Evolutionary conservation across 139 green algal species (phyloP).

Genomic region (Chlamydomonas asymmetrica): DNA sequence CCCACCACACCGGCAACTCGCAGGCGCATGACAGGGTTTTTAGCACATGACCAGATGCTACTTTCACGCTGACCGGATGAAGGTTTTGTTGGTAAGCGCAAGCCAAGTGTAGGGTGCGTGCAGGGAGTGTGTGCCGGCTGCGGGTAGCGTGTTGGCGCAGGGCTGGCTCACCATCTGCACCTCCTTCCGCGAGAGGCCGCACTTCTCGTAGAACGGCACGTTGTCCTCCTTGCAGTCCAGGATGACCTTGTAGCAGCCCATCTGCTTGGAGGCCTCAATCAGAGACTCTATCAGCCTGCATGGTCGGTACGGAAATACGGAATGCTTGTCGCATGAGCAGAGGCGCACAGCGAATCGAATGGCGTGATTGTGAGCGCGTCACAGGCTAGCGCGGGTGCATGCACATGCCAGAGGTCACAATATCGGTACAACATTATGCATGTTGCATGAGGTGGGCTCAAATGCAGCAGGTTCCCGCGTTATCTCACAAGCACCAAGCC

Average conservation of each 20-base stretch:
- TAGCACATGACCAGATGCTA: no score
- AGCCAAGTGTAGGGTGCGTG: no score
- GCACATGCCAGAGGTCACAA: no score
- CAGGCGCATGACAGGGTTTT: no score
- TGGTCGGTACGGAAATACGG: neutral
- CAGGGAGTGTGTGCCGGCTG: neutral
- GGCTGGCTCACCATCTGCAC: constrained; percentile 83
- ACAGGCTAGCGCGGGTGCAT: neutral
- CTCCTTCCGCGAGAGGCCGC: constrained; percentile 83
- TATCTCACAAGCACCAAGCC: no score
- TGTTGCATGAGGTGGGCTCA: no score
- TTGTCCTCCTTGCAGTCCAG: constrained; percentile 93
- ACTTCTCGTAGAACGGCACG: constrained; percentile 90
- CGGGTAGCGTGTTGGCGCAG: no score
- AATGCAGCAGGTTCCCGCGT: no score
- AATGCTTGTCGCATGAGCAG: neutral
- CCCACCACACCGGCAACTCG: no score
- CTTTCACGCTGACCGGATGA: no score
- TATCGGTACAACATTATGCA: no score
- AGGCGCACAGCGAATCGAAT: neutral
- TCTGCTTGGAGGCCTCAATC: constrained; percentile 37
- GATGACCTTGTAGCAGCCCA: constrained; percentile 95
- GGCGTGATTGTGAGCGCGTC: neutral
- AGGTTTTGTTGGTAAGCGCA: no score
- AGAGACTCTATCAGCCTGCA: constrained; percentile 72